A percentile compares a stretch with the other conserved stretches of the same genome.
These are phyloP conservation scores for Cunninghamia lanceolata DNA, from an alignment of 75 land plant species.

Conservation along the genomic window DNA sequence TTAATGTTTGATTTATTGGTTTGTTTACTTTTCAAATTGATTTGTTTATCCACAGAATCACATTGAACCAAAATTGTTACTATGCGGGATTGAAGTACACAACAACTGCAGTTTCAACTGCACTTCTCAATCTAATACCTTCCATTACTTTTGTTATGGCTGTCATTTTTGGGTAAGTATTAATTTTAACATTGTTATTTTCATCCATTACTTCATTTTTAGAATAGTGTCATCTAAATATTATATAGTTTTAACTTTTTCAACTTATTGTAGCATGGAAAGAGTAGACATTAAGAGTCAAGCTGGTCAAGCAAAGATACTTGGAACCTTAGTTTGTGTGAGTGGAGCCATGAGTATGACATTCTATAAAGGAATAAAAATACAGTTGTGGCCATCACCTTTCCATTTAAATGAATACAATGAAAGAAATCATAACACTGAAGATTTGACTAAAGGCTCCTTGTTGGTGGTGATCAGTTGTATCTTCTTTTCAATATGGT, in stretches of 20 bases:
- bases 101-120: not conserved
- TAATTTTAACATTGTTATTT: too few relatives aligned
- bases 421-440: not conserved
- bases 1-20: not conserved
- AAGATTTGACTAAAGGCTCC: slow-evolving; percentile 34
- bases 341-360: too few relatives aligned
- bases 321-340: too few relatives aligned
- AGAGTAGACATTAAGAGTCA: too few relatives aligned
- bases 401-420: not conserved
- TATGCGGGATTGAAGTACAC: slow-evolving; percentile 55
- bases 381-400: not conserved
- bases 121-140: too few relatives aligned
- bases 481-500: slow-evolving; percentile 60
- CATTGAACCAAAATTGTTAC: slow-evolving; percentile 47
- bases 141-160: too few relatives aligned
- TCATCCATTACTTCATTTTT: too few relatives aligned
- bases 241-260: not conserved
- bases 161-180: too few relatives aligned
- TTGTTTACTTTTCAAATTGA: not conserved
- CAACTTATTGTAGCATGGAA: slow-evolving; percentile 27
- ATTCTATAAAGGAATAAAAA: too few relatives aligned
- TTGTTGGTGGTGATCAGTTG: slow-evolving; percentile 51
- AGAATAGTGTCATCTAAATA: too few relatives aligned
- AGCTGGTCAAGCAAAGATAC: too few relatives aligned
- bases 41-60: slow-evolving; percentile 30